Base-by-base conservation (phyloP, 768 basidiomycete genomes). In the Tricholoma hemisulphureum region DNA sequence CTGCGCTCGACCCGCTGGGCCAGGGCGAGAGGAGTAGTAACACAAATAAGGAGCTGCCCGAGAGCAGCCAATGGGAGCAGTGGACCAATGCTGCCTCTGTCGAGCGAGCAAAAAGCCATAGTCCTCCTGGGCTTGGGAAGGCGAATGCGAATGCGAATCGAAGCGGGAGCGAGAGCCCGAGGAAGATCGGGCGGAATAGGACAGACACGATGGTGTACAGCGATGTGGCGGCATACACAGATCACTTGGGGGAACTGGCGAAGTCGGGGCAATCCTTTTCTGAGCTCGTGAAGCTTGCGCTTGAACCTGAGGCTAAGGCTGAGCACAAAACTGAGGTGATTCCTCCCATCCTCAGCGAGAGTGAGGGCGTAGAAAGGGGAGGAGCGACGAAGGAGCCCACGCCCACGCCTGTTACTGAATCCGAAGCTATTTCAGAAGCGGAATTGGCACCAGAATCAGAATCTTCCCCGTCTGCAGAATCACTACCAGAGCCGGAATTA, bases 161-260 rank as follows among this genome's bases (percentile, higher is more conserved):
- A 34, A 63, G 46, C 43, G 55, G 67, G 31, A 62, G 60, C 53
- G 73, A 76, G 56, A 79, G 78, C 63, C 76, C 81, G 35, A 73
- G 81, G 8, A 79, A 70, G 37, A 63, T 76, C 20, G 83, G 86
- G 1, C 75, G 88, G 29, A 80, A 69, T 59, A 75, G 88, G 59
- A 89, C 88, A 8, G 88, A 89, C 61, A 91, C 88, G 2, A 90
- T 91, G 89, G 81, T 90, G 20, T 80, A 83, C 61, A 83, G 80
- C 37, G 79, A 80, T 28, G 69, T 71, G 1, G 69, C 67, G 53
- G 65, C 65, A 10, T 67, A 75, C 6, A 69, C 64, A 11, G 46
- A 49, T 49, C 3, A 10, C 46, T n/a, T n/a, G n/a, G 77, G 77
- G 51, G 77, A 75, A 52, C 64, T 75, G 34, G 58, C 53, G 1